Percentiles rank a stretch among this genome's conserved stretches.
These are phyloP conservation scores for Fonsecaea monophora DNA, from an alignment of 2,329 filamentous ascomycete genomes.

Conservation along the genomic window DNA sequence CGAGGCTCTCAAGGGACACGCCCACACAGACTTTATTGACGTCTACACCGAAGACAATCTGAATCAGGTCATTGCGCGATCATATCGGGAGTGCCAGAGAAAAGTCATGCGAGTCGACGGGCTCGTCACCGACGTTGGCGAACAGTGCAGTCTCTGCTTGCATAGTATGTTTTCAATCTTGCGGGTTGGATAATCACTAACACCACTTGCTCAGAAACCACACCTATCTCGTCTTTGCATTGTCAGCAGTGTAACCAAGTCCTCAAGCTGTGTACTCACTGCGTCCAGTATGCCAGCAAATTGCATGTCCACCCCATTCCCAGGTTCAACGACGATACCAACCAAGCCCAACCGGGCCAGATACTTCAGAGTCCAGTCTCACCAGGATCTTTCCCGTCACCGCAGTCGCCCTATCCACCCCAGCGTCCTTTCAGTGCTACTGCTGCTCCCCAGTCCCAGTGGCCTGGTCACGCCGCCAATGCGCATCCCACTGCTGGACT, in stretches of 20 bases:
- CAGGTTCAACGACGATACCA: background rate
- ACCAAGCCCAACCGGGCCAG: background rate
- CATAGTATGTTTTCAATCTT: background rate
- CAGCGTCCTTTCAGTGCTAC: background rate
- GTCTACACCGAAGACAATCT: slow-evolving; percentile 2
- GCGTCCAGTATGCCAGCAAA: background rate
- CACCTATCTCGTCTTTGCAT: background rate
- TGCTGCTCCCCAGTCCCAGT: background rate
- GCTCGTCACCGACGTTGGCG: background rate
- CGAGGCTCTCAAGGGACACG: background rate
- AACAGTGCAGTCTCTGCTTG: slow-evolving; percentile 5
- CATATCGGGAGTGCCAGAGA: background rate
- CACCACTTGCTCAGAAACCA: background rate
- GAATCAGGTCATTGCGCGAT: background rate
- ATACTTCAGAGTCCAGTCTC: background rate
- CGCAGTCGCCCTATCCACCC: background rate
- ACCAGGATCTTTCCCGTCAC: background rate
- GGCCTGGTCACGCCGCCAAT: background rate
- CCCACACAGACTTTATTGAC: background rate
- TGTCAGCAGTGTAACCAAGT: slow-evolving; percentile 3
- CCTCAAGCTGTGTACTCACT: slow-evolving; percentile 1
- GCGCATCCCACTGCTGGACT: background rate
- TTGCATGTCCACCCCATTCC: slow-evolving; percentile 2
- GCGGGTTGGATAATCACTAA: background rate
- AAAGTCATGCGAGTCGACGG: background rate